These are phyloP conservation scores for Gaultheria prostrata DNA, from an alignment of 148 eudicot species.

Conservation along the genomic window DNA sequence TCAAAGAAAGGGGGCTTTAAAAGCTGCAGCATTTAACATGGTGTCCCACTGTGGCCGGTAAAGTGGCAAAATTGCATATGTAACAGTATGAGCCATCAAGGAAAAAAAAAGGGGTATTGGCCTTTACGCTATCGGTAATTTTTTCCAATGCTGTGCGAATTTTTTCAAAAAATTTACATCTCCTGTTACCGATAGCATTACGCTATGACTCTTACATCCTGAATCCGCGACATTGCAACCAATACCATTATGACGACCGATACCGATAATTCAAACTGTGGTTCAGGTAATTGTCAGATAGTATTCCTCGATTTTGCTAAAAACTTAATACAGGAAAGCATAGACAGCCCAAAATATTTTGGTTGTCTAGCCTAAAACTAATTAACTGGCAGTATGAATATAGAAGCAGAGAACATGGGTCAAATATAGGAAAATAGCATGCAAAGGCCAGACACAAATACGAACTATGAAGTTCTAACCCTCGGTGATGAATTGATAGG, in stretches of 20 bases:
- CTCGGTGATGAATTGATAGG: background rate
- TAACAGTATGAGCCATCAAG: too few species aligned
- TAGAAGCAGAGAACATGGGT: background rate
- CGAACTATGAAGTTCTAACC: background rate
- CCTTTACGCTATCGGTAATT: too few species aligned
- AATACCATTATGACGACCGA: background rate
- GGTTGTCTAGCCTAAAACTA: background rate
- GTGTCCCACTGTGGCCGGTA: too few species aligned
- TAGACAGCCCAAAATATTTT: background rate
- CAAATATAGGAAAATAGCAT: background rate
- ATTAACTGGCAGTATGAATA: background rate
- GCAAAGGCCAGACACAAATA: too few species aligned
- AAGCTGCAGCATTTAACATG: background rate
- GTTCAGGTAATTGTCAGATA: background rate
- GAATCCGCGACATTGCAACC: background rate
- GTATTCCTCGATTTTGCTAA: background rate
- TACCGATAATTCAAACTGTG: background rate
- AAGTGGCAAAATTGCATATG: too few species aligned
- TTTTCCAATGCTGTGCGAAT: background rate
- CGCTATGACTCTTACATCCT: background rate
- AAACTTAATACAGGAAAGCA: background rate
- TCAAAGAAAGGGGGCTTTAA: background rate
- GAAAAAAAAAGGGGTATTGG: too few species aligned
- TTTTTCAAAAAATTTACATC: background rate
- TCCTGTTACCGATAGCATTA: background rate